Conservation (phyloP, 2,329 filamentous ascomycete genomes). For the Pestalotiopsis sp. region DNA sequence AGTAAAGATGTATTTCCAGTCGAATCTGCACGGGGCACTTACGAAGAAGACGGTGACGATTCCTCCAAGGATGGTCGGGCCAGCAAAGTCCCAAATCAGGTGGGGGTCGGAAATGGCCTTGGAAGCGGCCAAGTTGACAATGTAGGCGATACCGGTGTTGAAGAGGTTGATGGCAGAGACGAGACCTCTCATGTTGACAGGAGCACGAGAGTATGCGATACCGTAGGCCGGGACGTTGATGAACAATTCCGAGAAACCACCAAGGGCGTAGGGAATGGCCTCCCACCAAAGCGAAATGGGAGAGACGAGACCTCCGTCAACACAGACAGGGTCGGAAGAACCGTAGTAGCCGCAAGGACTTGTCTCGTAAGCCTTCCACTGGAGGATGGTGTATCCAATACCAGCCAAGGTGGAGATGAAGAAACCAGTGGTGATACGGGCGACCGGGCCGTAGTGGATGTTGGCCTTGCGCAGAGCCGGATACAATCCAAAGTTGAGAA, state of each 20-base stretch:
- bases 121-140: constrained; percentile 46
- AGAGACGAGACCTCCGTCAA: constrained; percentile 37
- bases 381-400: constrained; percentile 41
- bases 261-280: constrained; percentile 52
- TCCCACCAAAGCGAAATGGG: constrained; percentile 60
- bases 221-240: constrained; percentile 54
- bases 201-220: constrained; percentile 54
- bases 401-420: constrained; percentile 50
- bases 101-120: constrained; percentile 50
- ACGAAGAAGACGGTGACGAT: constrained; percentile 45
- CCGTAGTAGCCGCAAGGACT: constrained; percentile 45
- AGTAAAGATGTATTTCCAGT: constrained; percentile 16
- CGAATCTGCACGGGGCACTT: not conserved
- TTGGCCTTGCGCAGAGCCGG: constrained; percentile 42
- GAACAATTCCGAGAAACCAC: constrained; percentile 56
- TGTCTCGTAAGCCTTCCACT: constrained; percentile 43
- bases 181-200: constrained; percentile 53
- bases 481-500: constrained; percentile 54
- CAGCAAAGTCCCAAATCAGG: constrained; percentile 53
- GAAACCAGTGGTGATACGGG: constrained; percentile 54
- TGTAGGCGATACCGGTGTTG: constrained; percentile 47
- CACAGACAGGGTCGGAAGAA: constrained; percentile 33
- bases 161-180: constrained; percentile 53
- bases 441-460: constrained; percentile 50
- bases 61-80: constrained; percentile 46